Evolutionary conservation across 352 stramenopile species (phyloP), one percentile per base, ranked within the genome.

Genomic region (Phytophthora niederhauseri): DNA sequence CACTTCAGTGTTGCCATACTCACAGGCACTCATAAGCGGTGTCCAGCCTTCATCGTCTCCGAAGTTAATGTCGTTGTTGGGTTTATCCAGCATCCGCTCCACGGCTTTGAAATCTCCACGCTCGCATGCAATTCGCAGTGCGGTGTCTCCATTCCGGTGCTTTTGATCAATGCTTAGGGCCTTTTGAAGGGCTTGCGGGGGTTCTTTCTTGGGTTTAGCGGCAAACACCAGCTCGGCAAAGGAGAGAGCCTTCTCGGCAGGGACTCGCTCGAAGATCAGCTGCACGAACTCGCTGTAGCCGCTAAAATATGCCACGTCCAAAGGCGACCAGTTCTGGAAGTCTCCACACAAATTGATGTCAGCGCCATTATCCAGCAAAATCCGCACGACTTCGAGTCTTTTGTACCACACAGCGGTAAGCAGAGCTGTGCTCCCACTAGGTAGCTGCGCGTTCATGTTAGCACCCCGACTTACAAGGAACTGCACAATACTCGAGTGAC

Each of bases 341-440:
- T 65, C 46, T 41, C 58, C 58, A 20, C 58, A 57, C 17, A 65
- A 57, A 43, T 36, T n/a, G 8, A 65, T 41, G 19, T 65, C 58
- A 4, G 58, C 58, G n/a, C 58, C 58, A 11, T 41, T 65, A 36
- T 57, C 58, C n/a, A 65, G 22, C 7, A 65, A 22, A 41, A 65
- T 56, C 48, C 58, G 58, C 53, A 57, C 48, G 12, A 65, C 46
- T n/a, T 36, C 11, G 46, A 24, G 30, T 20, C 58, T 48, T 6
- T 50, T 57, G 46, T 57, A 31, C 58, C 58, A 65, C 6, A 55
- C 46, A 15, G 58, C 58, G 3, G 58, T 65, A 14, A 65, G 45
- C 20, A 65, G 46, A 1, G 46, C 58, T 15, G 46, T 65, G 15
- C 58, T 30, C 7, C 58, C 58, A 57, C 58, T 57, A 3, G 48